Conservation (phyloP, 352 stramenopile genomes). For the Globisporangium nagaii region DNA sequence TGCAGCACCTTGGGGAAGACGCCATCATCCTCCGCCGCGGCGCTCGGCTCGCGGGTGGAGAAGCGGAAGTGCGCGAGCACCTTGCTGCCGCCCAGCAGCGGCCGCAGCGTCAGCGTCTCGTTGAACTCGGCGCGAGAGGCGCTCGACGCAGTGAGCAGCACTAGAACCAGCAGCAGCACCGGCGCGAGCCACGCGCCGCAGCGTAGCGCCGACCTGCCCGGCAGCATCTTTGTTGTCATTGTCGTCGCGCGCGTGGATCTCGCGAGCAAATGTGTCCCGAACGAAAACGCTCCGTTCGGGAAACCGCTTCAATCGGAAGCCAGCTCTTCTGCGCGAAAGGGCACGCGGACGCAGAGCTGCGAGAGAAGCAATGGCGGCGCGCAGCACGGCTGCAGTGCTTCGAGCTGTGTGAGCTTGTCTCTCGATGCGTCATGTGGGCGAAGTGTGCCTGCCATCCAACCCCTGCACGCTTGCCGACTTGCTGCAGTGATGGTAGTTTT, state of each 20-base stretch:
- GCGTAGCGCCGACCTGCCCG: not conserved
- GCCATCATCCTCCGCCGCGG: not conserved
- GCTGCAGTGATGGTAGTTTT: too few relatives aligned
- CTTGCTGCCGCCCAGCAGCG: constrained; percentile 37
- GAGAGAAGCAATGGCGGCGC: too few relatives aligned
- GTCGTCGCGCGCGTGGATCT: not conserved
- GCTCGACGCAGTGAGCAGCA: too few relatives aligned
- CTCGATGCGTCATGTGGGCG: too few relatives aligned
- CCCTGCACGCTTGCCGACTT: too few relatives aligned
- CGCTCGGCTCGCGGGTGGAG: constrained; percentile 17
- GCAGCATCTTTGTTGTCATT: not conserved
- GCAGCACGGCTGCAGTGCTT: too few relatives aligned
- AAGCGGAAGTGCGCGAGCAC: constrained; percentile 59
- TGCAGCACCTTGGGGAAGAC: constrained; percentile 52
- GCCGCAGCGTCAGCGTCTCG: constrained; percentile 46
- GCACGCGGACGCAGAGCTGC: too few relatives aligned
- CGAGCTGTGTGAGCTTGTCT: too few relatives aligned
- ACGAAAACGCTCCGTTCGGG: not conserved
- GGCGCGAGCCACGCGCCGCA: constrained; percentile 5
- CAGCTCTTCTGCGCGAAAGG: too few relatives aligned
- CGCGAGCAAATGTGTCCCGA: not conserved
- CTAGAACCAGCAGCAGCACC: constrained; percentile 16
- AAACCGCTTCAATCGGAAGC: too few relatives aligned
- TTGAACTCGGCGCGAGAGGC: constrained; percentile 22
- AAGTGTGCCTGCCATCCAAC: too few relatives aligned